Percentiles rank a stretch among this genome's conserved stretches.
These are phyloP conservation scores for Candolleomyces efflorescens DNA, from an alignment of 768 basidiomycete genomes.

Conservation along the genomic window DNA sequence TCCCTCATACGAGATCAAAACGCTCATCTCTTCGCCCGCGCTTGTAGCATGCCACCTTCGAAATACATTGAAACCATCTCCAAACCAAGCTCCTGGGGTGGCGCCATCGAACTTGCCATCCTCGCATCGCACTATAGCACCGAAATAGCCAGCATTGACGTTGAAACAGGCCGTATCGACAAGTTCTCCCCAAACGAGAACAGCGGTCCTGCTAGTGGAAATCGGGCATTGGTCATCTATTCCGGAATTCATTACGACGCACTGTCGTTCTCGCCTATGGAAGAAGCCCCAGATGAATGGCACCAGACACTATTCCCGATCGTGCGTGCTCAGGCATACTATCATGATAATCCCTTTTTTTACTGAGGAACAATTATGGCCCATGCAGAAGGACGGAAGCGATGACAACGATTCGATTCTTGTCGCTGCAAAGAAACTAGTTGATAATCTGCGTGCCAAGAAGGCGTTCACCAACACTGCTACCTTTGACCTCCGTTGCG, in stretches of 20 bases:
- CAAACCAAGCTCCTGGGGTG: constrained; percentile 85
- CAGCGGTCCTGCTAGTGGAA: constrained; percentile 19
- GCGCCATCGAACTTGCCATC: constrained; percentile 89
- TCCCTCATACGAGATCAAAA: neutral
- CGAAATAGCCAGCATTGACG: constrained; percentile 88
- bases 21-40: neutral
- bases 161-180: constrained; percentile 89
- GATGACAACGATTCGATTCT: constrained; percentile 52
- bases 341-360: neutral
- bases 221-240: constrained; percentile 78
- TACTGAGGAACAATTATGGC: too few species aligned
- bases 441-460: constrained; percentile 64
- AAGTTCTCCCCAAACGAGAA: constrained; percentile 51
- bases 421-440: constrained; percentile 65
- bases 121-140: constrained; percentile 78
- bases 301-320: constrained; percentile 83
- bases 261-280: constrained; percentile 73
- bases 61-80: constrained; percentile 81
- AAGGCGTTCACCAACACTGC: constrained; percentile 89
- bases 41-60: constrained; percentile 44
- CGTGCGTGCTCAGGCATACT: constrained; percentile 25
- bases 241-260: constrained; percentile 98
- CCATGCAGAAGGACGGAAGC: constrained; percentile 23
- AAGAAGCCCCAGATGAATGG: constrained; percentile 77
- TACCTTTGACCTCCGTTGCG: constrained; percentile 87